Conservation (phyloP, 2,329 filamentous ascomycete species). For the Aschersonia sp. region DNA sequence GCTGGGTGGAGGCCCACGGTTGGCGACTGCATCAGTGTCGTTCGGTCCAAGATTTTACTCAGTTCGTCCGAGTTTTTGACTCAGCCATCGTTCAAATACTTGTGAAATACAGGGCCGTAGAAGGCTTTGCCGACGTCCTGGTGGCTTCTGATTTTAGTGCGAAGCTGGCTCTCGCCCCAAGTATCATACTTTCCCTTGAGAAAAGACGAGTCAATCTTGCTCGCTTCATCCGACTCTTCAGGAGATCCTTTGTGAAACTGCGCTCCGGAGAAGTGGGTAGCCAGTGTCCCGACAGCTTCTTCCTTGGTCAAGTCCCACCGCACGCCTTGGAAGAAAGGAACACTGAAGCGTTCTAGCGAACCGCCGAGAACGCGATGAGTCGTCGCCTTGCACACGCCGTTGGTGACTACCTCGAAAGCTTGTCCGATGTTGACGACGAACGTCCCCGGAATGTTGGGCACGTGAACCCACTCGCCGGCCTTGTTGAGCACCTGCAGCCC, state of each 20-base stretch:
- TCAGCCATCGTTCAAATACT: not conserved
- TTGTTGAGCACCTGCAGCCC: constrained; percentile 37
- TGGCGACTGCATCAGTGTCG: not conserved
- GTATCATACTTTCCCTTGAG: constrained; percentile 33
- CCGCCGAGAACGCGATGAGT: constrained; percentile 27
- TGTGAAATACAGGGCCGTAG: constrained; percentile 31
- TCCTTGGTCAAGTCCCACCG: not conserved
- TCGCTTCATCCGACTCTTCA: constrained; percentile 6
- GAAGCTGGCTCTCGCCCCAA: constrained; percentile 38
- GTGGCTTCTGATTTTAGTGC: constrained; percentile 39
- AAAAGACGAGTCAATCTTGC: constrained; percentile 34
- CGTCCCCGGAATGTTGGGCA: constrained; percentile 28
- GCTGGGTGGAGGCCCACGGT: not conserved
- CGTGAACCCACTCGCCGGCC: constrained; percentile 32
- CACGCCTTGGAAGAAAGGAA: constrained; percentile 29
- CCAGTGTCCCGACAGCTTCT: not conserved
- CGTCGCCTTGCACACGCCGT: constrained; percentile 37
- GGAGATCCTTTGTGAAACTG: not conserved
- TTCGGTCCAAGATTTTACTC: not conserved
- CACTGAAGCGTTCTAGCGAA: constrained; percentile 21
- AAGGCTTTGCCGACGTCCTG: constrained; percentile 30
- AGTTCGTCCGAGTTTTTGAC: not conserved
- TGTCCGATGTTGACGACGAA: constrained; percentile 46
- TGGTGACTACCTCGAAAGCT: constrained; percentile 41
- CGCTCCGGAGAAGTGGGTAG: not conserved